Conservation (phyloP, 192 early-diverging fungal species). For the Linnemannia elongata region DNA sequence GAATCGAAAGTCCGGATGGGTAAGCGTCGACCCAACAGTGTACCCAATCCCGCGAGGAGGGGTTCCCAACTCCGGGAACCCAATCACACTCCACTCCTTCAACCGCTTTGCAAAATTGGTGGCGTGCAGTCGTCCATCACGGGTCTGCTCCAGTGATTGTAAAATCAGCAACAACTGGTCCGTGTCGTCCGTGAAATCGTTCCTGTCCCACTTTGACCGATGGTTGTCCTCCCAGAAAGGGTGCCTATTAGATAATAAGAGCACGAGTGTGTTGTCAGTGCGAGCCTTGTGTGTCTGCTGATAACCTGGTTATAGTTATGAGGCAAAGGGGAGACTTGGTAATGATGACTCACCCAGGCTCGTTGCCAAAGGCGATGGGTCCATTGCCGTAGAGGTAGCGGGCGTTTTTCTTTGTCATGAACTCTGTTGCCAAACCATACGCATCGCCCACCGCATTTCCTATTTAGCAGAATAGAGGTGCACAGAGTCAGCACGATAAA, state of each 20-base stretch:
- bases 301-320: conserved; percentile 14
- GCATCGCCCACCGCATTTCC: conserved; percentile 75
- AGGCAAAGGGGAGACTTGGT: neutral
- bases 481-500: too few species aligned
- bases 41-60: conserved; percentile 68
- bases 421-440: conserved; percentile 75
- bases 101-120: conserved; percentile 66
- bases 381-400: conserved; percentile 64
- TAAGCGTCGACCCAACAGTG: conserved; percentile 64
- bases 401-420: conserved; percentile 62
- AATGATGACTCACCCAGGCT: conserved; percentile 39
- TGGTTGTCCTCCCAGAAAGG: conserved; percentile 58
- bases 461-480: conserved; percentile 5
- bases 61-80: conserved; percentile 67
- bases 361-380: conserved; percentile 71
- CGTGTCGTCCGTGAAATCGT: conserved; percentile 65
- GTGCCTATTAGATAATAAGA: conserved; percentile 18
- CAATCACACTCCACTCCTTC: conserved; percentile 65
- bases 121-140: conserved; percentile 63
- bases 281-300: neutral
- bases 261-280: neutral
- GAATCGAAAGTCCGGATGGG: conserved; percentile 57
- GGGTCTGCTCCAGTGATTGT: conserved; percentile 60
- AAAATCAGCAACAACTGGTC: conserved; percentile 74
- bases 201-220: conserved; percentile 54